A percentile compares a stretch with the other conserved stretches of the same genome.
These are phyloP conservation scores for Lodderomyces elongisporus DNA, from an alignment of 1,139 yeast genomes.

Conservation along the genomic window DNA sequence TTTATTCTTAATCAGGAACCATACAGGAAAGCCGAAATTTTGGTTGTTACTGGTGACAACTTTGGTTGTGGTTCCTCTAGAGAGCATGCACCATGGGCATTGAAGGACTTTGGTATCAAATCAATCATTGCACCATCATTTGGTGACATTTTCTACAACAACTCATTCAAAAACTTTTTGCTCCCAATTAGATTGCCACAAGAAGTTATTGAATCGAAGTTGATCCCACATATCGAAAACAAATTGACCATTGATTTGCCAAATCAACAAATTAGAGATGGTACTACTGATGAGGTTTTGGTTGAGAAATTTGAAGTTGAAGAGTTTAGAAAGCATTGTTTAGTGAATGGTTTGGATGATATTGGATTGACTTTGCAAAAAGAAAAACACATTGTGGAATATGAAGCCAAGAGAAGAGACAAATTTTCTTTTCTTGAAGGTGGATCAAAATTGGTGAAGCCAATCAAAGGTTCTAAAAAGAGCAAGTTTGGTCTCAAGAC, in stretches of 20 bases:
- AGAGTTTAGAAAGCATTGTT: conserved; percentile 88
- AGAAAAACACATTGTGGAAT: conserved; percentile 67
- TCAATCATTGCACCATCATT: conserved; percentile 96
- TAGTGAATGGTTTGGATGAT: conserved; percentile 91
- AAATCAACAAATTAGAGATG: conserved; percentile 68
- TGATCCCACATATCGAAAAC: conserved; percentile 73
- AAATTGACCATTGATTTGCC: conserved; percentile 78
- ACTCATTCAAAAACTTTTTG: conserved; percentile 92
- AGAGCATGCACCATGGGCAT: conserved; percentile 99
- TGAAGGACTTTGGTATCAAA: conserved; percentile 93
- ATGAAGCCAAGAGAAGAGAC: conserved; percentile 70
- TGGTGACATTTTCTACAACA: conserved; percentile 96
- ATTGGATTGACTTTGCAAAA: conserved; percentile 93
- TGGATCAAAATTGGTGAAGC: conserved; percentile 63
- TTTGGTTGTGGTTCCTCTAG: conserved; percentile 99
- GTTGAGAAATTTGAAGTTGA: conserved; percentile 84
- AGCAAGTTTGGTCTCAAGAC: conserved; percentile 63
- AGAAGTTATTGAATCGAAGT: conserved; percentile 61
- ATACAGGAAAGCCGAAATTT: conserved; percentile 70
- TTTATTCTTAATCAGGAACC: conserved; percentile 84
- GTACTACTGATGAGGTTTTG: conserved; percentile 65
- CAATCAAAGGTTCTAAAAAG: conserved; percentile 66
- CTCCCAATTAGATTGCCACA: conserved; percentile 85
- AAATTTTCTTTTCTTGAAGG: conserved; percentile 90
- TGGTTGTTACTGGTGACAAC: conserved; percentile 92